phyloP scores from a whole-genome alignment of 2,329 filamentous ascomycete genomes.

The Byssoonygena ceratinophila region DNA sequence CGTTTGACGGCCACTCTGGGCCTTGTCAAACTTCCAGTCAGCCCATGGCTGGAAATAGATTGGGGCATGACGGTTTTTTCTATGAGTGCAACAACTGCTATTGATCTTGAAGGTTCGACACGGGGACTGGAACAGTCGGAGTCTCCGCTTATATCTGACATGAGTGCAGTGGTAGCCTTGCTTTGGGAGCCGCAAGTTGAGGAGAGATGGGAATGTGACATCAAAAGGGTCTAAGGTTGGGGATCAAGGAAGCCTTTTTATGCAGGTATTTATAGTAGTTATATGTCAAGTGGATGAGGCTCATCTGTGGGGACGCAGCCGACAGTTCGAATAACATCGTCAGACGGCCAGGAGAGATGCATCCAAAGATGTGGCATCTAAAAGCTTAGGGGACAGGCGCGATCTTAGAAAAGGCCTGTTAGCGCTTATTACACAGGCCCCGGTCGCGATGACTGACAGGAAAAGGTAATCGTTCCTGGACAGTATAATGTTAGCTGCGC shows the following conservation, averaged over 20 bases:
- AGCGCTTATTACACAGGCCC: conserved; percentile 2
- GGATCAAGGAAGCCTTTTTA: not conserved
- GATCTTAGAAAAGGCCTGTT: not conserved
- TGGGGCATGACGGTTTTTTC: conserved; percentile 4
- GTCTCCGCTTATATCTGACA: conserved; percentile 7
- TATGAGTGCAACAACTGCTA: conserved; percentile 2
- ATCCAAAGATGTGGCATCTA: not conserved
- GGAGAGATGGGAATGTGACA: not conserved
- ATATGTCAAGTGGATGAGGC: conserved; percentile 2
- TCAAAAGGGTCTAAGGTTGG: not conserved
- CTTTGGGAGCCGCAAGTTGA: not conserved
- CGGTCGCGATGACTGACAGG: not conserved
- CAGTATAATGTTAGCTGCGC: not conserved
- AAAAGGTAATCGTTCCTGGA: not conserved
- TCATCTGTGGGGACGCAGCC: conserved; percentile 3
- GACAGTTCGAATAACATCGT: not conserved
- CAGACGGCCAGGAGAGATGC: not conserved
- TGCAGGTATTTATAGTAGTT: not conserved
- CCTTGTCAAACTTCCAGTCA: conserved; percentile 16
- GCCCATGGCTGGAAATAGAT: not conserved
- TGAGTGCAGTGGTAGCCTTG: not conserved
- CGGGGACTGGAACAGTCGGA: conserved; percentile 9
- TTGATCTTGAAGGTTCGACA: not conserved
- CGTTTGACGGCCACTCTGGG: conserved; percentile 35
- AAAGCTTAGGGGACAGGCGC: not conserved